Evolutionary conservation across 192 early-diverging fungal species (phyloP).

Genomic region (Linderina pennispora): DNA sequence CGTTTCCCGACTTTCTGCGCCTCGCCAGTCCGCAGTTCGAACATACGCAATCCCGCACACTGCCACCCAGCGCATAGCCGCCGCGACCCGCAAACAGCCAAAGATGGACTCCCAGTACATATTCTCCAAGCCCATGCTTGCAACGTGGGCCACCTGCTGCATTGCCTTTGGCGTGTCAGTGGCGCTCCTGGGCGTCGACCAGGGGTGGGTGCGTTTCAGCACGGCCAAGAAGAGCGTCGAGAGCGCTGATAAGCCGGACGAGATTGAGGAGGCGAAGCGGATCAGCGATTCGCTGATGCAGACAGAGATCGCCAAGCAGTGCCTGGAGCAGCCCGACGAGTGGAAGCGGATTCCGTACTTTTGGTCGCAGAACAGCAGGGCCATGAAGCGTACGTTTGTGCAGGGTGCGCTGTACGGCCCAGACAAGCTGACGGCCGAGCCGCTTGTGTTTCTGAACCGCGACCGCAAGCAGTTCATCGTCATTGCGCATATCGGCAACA

Average conservation of each 20-base stretch:
- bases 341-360: conserved; percentile 46
- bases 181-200: conserved; percentile 22
- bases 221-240: background rate
- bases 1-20: no score
- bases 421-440: conserved; percentile 31
- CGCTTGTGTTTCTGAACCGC: conserved; percentile 35
- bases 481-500: conserved; percentile 61
- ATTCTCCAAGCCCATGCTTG: conserved; percentile 41
- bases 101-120: conserved; percentile 12
- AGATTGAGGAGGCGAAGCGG: background rate
- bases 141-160: conserved; percentile 40
- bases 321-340: conserved; percentile 24
- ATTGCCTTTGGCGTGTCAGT: conserved; percentile 33
- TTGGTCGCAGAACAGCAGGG: conserved; percentile 11
- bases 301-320: conserved; percentile 24
- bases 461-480: conserved; percentile 45
- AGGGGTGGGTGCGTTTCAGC: conserved; percentile 37
- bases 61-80: conserved; percentile 13
- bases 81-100: background rate
- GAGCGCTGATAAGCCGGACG: background rate
- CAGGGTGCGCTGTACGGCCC: conserved; percentile 21
- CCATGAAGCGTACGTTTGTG: conserved; percentile 10
- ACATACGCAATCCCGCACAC: conserved; percentile 37
- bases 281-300: conserved; percentile 15
- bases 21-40: no score